Conservation (phyloP, 345 rosid species). For the Iberis pinnata region DNA sequence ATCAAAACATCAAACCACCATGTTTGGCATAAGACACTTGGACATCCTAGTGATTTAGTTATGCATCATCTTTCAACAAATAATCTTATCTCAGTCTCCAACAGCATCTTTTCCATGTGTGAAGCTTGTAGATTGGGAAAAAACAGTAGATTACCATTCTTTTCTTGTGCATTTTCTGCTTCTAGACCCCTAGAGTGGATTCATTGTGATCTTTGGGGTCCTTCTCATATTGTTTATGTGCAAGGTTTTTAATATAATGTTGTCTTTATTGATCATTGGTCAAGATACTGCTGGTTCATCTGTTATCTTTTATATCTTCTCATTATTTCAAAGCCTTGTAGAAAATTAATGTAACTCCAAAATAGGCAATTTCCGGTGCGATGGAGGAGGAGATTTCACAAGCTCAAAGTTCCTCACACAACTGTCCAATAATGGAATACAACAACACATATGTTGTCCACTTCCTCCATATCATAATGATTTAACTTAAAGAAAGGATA, state of each 20-base stretch:
- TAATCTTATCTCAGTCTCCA: too few relatives aligned
- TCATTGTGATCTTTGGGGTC: neutral
- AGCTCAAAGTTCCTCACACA: fast-evolving
- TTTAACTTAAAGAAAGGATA: neutral
- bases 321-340: neutral
- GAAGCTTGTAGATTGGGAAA: neutral
- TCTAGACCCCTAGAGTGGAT: neutral
- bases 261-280: neutral
- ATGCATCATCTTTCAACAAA: too few relatives aligned
- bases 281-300: neutral
- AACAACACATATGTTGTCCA: neutral
- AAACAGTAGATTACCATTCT: neutral
- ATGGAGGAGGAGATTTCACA: neutral
- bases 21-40: too few relatives aligned
- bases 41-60: too few relatives aligned
- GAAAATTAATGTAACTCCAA: neutral
- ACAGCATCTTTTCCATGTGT: too few relatives aligned
- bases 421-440: neutral
- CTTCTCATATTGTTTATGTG: too few relatives aligned
- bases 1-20: too few relatives aligned
- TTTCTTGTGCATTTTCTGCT: neutral
- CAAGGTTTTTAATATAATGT: neutral
- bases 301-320: neutral
- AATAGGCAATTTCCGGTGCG: neutral
- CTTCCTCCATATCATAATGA: neutral